phyloP scores from a whole-genome alignment of 768 basidiomycete species.

The Auricularia cornea region DNA sequence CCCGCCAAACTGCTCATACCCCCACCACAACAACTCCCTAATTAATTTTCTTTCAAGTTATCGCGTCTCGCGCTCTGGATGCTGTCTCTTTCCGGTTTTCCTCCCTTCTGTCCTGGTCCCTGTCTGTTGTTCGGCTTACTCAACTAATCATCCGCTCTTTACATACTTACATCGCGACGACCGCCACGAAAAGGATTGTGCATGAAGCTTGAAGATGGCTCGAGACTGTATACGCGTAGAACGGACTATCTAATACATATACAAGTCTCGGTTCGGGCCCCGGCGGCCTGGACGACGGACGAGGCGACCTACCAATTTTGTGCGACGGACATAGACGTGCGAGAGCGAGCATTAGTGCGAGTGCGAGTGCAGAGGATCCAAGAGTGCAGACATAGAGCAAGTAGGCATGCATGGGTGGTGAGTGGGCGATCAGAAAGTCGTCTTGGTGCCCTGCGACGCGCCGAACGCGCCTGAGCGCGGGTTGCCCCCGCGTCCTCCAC shows the following conservation, averaged over 20 bases:
- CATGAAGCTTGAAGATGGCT: neutral
- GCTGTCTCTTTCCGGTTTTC: neutral
- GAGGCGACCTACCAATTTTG: neutral
- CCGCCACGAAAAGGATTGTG: neutral
- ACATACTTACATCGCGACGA: neutral
- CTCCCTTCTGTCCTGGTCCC: no score
- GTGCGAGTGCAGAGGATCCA: neutral
- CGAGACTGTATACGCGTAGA: neutral
- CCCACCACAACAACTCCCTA: neutral
- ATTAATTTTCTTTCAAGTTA: neutral
- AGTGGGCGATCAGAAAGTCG: constrained; percentile 33
- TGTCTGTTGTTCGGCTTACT: no score
- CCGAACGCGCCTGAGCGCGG: constrained; percentile 58
- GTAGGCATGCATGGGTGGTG: neutral
- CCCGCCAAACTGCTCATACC: no score
- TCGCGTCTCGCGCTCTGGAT: neutral
- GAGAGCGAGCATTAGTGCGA: neutral
- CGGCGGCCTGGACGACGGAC: neutral
- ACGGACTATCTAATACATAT: neutral
- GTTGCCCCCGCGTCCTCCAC: constrained; percentile 31
- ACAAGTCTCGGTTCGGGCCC: neutral
- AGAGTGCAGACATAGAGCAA: no score
- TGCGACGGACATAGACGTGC: neutral
- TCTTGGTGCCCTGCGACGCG: constrained; percentile 59
- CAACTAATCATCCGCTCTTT: no score